Base-by-base conservation (phyloP, 2,329 filamentous ascomycete genomes). In the Fusarium chlamydosporum region DNA sequence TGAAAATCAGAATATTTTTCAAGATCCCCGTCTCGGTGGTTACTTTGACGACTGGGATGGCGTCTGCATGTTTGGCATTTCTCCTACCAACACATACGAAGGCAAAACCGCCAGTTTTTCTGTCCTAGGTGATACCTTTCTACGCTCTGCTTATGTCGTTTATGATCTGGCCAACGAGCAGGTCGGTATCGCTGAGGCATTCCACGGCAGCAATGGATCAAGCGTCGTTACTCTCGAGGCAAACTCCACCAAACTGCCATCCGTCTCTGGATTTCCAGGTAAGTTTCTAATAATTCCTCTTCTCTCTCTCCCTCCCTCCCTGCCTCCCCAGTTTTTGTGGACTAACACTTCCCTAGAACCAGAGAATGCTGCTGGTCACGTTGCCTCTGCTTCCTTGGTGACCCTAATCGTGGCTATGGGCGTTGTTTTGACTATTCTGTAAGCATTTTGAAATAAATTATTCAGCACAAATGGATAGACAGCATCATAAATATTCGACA, bases 111-210 rank as follows among this genome's bases (percentile, higher is more conserved):
- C 58, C 2, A 85, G 27, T 13, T 45, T 80, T 69, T 79, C 80
- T 41, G 76, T 88, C n/a, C 79, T 88, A n/a, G 86, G 86, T 12
- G 86, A 88, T 70, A 86, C 85, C 2, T 86, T 89, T 74, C 65
- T 88, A 67, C 82, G 86, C 33, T 86, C 84, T 12, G 85, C 84
- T 23, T 88, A 88, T 72, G 83, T 86, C 51, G 85, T 87, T 55
- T 87, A 86, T 73, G 85, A 88, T 70, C 74, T 87, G 41, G 78
- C 77, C 55, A 82, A 85, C 75, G 73, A 83, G 70, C 77, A 85
- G 76, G 78, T 88, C 55, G 84, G 78, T 59, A 72, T 88, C 6
- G 85, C 85, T 13, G 85, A 85, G 77, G 81, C 86, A 48, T 86
- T 85, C 67, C 74, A 85, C 54, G 83, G 85, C 72, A 78, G 78